Conservation (phyloP, 2,329 filamentous ascomycete genomes). For the Aspergillus japonicus region DNA sequence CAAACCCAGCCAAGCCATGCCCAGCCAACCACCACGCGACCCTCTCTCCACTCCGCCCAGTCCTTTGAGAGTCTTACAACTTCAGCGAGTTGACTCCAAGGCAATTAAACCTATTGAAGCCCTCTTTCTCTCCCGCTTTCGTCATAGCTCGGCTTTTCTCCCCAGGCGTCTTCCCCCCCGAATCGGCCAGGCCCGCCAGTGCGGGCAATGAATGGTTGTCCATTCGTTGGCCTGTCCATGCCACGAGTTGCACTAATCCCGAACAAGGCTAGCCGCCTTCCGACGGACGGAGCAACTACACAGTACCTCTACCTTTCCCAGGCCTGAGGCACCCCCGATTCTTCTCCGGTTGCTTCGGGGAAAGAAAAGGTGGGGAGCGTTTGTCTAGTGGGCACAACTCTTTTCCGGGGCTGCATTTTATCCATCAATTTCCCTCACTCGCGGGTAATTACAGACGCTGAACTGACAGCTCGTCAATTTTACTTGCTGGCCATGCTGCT, state of each 20-base stretch:
- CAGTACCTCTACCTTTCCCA: not conserved
- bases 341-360: not conserved
- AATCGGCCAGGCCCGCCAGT: not conserved
- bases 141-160: not conserved
- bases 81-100: not conserved
- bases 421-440: not conserved
- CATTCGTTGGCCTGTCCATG: not conserved
- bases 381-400: slow-evolving; percentile 3
- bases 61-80: not conserved
- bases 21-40: slow-evolving; percentile 5
- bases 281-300: no score
- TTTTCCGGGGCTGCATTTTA: slow-evolving; percentile 4
- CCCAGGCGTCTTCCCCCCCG: not conserved
- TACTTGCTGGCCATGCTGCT: not conserved
- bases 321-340: not conserved
- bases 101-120: not conserved
- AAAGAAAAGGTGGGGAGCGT: not conserved
- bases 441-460: not conserved
- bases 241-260: not conserved
- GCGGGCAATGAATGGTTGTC: not conserved
- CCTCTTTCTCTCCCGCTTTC: not conserved
- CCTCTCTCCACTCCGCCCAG: slow-evolving; percentile 5
- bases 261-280: not conserved
- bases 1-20: not conserved
- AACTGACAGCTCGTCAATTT: not conserved